Conservation (phyloP, 805 yeast species). For the Saturnispora dispora region DNA sequence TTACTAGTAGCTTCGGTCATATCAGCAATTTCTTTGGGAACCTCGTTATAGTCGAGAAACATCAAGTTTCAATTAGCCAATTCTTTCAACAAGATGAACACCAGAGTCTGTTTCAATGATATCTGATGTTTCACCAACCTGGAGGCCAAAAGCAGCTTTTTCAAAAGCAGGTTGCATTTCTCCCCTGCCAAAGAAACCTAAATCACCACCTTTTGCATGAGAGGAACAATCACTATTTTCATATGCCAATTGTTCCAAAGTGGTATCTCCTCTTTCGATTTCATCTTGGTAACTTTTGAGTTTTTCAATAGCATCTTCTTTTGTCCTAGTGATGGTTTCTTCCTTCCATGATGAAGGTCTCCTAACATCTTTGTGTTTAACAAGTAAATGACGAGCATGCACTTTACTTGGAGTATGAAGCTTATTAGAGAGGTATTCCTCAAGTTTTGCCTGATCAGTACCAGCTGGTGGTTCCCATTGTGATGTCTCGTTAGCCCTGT, state of each 20-base stretch:
- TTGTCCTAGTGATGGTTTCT: constrained; percentile 61
- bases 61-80: constrained; percentile 38
- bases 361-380: constrained; percentile 77
- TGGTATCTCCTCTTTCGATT: constrained; percentile 54
- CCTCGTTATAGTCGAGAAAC: too few relatives aligned
- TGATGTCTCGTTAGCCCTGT: constrained; percentile 61
- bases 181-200: constrained; percentile 81
- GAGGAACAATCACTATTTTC: constrained; percentile 87
- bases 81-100: constrained; percentile 78
- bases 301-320: constrained; percentile 73
- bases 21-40: too few relatives aligned
- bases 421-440: constrained; percentile 41
- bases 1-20: too few relatives aligned
- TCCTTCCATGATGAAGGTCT: constrained; percentile 88
- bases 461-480: constrained; percentile 91
- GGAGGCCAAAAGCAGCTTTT: constrained; percentile 70
- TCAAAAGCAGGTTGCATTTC: constrained; percentile 96
- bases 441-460: constrained; percentile 53
- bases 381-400: constrained; percentile 70
- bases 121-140: constrained; percentile 75
- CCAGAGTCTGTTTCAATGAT: constrained; percentile 89
- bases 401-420: constrained; percentile 54
- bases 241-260: constrained; percentile 63
- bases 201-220: constrained; percentile 81
- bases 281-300: constrained; percentile 47